phyloP scores from a whole-genome alignment of 139 green algal species.

The Chlorella vulgaris region DNA sequence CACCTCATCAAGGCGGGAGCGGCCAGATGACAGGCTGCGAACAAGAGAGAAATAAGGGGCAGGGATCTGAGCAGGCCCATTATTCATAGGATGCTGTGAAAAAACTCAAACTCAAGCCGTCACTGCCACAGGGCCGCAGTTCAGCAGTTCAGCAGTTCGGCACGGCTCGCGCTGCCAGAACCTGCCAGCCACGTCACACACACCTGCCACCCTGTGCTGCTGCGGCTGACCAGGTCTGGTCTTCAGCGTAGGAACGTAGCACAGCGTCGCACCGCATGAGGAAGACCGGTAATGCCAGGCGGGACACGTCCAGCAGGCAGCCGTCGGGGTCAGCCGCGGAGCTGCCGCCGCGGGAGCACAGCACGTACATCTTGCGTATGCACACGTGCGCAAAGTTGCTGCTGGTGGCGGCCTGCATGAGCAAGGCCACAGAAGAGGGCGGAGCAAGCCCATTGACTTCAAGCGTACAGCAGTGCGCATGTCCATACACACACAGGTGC shows the following conservation, averaged over 20 bases:
- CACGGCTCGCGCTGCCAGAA: no score
- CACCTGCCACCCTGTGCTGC: neutral
- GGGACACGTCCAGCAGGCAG: slow-evolving; percentile 63
- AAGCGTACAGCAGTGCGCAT: no score
- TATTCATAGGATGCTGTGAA: no score
- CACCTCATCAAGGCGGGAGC: slow-evolving; percentile 48
- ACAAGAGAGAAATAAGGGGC: no score
- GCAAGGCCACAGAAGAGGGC: no score
- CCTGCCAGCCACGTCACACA: neutral
- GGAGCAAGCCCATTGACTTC: no score
- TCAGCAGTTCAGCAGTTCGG: no score
- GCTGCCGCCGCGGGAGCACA: slow-evolving; percentile 71
- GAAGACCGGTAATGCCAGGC: slow-evolving; percentile 75
- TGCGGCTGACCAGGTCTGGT: neutral
- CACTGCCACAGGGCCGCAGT: no score
- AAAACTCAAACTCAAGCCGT: no score
- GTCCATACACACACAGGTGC: no score
- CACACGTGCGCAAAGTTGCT: slow-evolving; percentile 77
- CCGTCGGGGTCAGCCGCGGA: slow-evolving; percentile 12
- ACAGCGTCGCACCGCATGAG: slow-evolving; percentile 65
- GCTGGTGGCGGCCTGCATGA: slow-evolving; percentile 31
- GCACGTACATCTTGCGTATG: slow-evolving; percentile 83
- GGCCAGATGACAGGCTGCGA: neutral
- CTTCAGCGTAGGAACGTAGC: slow-evolving; percentile 45
- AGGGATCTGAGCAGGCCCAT: no score